phyloP scores from a whole-genome alignment of 2,329 filamentous ascomycete species.

The Fusarium sambucinum region DNA sequence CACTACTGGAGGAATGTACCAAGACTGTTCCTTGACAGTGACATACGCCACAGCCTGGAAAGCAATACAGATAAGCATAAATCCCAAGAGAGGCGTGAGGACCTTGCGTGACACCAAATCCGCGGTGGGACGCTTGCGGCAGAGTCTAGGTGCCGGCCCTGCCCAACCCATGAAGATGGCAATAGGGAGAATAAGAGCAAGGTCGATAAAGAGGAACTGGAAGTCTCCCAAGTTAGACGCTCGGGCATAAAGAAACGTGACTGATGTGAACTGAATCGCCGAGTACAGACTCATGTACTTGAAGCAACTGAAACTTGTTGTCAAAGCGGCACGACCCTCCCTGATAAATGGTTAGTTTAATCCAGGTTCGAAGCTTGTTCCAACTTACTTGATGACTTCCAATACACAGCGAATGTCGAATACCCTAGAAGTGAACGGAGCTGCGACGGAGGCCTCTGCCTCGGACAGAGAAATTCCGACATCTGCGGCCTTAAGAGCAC shows the following conservation, averaged over 20 bases:
- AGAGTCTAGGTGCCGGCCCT: slow-evolving; percentile 81
- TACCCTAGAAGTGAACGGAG: slow-evolving; percentile 92
- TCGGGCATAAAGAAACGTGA: slow-evolving; percentile 94
- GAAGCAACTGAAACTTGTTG: slow-evolving; percentile 99
- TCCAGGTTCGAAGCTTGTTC: not conserved
- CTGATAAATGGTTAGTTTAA: slow-evolving; percentile 56
- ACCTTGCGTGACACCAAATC: slow-evolving; percentile 94
- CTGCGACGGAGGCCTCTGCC: slow-evolving; percentile 97
- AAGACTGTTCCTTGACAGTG: slow-evolving; percentile 80
- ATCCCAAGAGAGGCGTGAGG: slow-evolving; percentile 86
- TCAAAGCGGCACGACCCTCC: slow-evolving; percentile 91
- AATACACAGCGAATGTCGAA: slow-evolving; percentile 98
- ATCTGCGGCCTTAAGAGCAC: slow-evolving; percentile 95
- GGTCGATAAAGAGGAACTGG: slow-evolving; percentile 96
- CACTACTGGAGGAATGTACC: slow-evolving; percentile 86
- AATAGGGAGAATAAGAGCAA: slow-evolving; percentile 92
- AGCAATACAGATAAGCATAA: slow-evolving; percentile 83
- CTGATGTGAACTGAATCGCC: slow-evolving; percentile 98
- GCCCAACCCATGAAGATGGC: slow-evolving; percentile 99
- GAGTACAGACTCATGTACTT: slow-evolving; percentile 99
- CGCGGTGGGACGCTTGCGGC: slow-evolving; percentile 88
- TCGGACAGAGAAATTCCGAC: slow-evolving; percentile 97
- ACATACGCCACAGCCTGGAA: slow-evolving; percentile 81
- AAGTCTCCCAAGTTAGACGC: slow-evolving; percentile 97
- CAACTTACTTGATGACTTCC: slow-evolving; percentile 80